phyloP scores from a whole-genome alignment of 192 early-diverging fungal species.

The Backusella westeae region DNA sequence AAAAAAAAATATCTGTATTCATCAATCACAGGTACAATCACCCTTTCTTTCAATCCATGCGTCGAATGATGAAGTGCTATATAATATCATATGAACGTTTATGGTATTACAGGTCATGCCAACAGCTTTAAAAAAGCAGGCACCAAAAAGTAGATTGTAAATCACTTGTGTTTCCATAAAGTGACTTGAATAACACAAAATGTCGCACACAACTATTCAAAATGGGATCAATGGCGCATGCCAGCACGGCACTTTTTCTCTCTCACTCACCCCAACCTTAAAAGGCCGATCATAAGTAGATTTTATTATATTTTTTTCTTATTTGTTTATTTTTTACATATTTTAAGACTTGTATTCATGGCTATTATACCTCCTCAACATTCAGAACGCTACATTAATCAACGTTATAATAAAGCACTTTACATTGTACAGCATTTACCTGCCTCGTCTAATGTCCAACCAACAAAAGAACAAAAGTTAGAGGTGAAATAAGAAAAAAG shows the following conservation, averaged over 20 bases:
- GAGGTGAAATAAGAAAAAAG: conserved; percentile 10
- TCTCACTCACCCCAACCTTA: neutral
- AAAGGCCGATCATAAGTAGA: neutral
- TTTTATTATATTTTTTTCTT: neutral
- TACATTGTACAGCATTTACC: conserved; percentile 37
- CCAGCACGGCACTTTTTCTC: neutral
- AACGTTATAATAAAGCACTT: conserved; percentile 34
- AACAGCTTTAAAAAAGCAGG: neutral
- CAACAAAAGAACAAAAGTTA: conserved; percentile 40
- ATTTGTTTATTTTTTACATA: neutral
- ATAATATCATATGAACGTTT: neutral
- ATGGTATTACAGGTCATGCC: neutral
- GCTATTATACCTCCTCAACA: conserved; percentile 15
- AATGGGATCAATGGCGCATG: neutral
- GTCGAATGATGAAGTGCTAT: too few species aligned
- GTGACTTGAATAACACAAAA: neutral
- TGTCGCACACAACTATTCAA: neutral
- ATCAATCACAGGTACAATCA: too few species aligned
- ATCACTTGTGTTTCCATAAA: conserved; percentile 1
- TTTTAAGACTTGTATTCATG: neutral
- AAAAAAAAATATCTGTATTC: too few species aligned
- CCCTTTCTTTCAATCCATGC: too few species aligned
- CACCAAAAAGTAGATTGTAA: neutral
- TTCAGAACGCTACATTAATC: conserved; percentile 29
- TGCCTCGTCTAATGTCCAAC: conserved; percentile 37